Conservation (phyloP, 2,329 filamentous ascomycete species). For the Alternaria gansuensis region DNA sequence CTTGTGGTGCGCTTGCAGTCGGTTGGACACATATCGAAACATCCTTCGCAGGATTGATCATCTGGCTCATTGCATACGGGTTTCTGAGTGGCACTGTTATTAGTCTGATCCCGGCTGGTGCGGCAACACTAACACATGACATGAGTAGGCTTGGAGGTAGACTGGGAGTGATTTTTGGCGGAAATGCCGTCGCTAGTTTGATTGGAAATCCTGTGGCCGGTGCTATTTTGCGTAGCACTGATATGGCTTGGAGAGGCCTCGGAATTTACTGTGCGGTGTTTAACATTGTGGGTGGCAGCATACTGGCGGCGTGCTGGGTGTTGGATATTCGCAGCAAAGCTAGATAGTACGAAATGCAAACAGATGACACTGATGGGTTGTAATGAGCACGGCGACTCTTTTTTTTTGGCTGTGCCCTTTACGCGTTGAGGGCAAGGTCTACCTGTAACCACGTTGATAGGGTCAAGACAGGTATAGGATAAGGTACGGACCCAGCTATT, state of each 20-base stretch:
- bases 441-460: no score
- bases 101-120: conserved; percentile 29
- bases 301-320: conserved; percentile 20
- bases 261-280: conserved; percentile 21
- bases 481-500: no score
- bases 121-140: conserved; percentile 30
- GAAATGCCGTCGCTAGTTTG: conserved; percentile 34
- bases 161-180: conserved; percentile 36
- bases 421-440: no score
- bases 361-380: background rate
- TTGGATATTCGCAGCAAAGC: conserved; percentile 1
- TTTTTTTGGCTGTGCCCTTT: no score
- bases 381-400: no score
- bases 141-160: conserved; percentile 33
- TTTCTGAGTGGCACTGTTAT: conserved; percentile 30
- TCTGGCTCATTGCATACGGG: conserved; percentile 29
- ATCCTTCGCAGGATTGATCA: conserved; percentile 25
- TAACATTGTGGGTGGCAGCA: conserved; percentile 19
- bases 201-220: conserved; percentile 37
- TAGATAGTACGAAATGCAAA: background rate
- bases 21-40: conserved; percentile 23
- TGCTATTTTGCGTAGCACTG: conserved; percentile 23
- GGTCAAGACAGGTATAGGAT: no score
- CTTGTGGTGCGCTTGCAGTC: conserved; percentile 60
- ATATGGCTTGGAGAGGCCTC: conserved; percentile 17